These are phyloP conservation scores for Polygonum maritimum DNA, from an alignment of 148 eudicot species.

Conservation along the genomic window DNA sequence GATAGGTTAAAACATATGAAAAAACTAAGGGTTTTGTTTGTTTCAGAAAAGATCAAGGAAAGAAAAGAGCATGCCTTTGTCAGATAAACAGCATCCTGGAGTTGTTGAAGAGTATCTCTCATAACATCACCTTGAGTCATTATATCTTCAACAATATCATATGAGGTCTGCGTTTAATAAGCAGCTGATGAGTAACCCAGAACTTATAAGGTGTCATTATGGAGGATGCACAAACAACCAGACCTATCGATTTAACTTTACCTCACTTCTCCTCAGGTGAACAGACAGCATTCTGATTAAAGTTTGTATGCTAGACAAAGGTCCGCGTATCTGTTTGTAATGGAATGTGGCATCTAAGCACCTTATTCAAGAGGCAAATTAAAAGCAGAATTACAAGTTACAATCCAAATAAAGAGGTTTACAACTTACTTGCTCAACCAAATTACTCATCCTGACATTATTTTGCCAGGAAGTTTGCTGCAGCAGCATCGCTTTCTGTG, in stretches of 20 bases:
- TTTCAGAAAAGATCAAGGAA: background rate
- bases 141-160: constrained; percentile 82
- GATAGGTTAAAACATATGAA: background rate
- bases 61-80: constrained; percentile 53
- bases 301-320: constrained; percentile 81
- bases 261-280: constrained; percentile 75
- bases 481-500: constrained; percentile 84
- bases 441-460: constrained; percentile 77
- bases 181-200: background rate
- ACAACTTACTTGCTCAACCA: constrained; percentile 85
- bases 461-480: constrained; percentile 99
- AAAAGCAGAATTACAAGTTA: background rate
- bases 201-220: background rate
- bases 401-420: background rate
- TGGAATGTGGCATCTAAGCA: constrained; percentile 15
- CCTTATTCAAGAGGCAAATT: background rate
- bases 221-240: constrained; percentile 6
- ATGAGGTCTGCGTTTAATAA: constrained; percentile 49
- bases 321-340: constrained; percentile 72
- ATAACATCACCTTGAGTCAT: constrained; percentile 71
- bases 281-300: constrained; percentile 66
- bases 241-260: constrained; percentile 15
- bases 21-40: background rate
- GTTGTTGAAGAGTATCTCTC: constrained; percentile 71
- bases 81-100: constrained; percentile 90